Evolutionary conservation across 2,329 filamentous ascomycete species (phyloP), one percentile per base, ranked within the genome.

Genomic region (Beauveria rudraprayagi): DNA sequence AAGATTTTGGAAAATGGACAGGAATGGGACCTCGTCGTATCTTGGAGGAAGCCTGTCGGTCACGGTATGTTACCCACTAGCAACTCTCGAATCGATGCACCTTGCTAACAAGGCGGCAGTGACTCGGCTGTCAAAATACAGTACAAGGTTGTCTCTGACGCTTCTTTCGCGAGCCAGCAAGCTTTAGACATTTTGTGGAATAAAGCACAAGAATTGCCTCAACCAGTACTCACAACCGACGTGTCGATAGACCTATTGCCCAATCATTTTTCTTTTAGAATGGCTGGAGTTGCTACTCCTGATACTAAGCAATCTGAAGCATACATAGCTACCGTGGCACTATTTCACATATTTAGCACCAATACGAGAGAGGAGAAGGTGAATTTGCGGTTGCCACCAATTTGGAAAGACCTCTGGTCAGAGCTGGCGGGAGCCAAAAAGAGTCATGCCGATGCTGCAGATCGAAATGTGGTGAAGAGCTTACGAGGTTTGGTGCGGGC

Each of bases 291-390:
- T 48, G 89, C 91, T 11, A 88, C 91, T 0, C 85, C 91, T 0
- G 88, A 91, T 58, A 67, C 80, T 14, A 85, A 87, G 65, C 92
- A 99, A 70, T 95, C 94, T 6, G 92, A 97, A 72, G 87, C 88
- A 1, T 97, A 88, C 67, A 82, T 94, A 47, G 90, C 92, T 6
- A 96, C 92, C 0, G 80, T 85, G 14, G 91, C 89, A 1, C 76
- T 99, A 1, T 97, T 96, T 71, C 81, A 90, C 46, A 80, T 96
- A 0, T 96, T 92, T 65, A 85, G 86, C 1, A 82, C 83, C n/a
- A 90, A 86, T 17, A 75, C 84, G 0, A 94, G 91, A 67, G 93
- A 97, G 69, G 91, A 95, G 65, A 97, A 95, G 71, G 84, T 91
- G 2, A 88, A 88, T 62, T 72, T 96, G 64, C 84, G 90, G 56